These are phyloP conservation scores for Phytophthora litchii DNA, from an alignment of 352 stramenopile species.

Conservation along the genomic window DNA sequence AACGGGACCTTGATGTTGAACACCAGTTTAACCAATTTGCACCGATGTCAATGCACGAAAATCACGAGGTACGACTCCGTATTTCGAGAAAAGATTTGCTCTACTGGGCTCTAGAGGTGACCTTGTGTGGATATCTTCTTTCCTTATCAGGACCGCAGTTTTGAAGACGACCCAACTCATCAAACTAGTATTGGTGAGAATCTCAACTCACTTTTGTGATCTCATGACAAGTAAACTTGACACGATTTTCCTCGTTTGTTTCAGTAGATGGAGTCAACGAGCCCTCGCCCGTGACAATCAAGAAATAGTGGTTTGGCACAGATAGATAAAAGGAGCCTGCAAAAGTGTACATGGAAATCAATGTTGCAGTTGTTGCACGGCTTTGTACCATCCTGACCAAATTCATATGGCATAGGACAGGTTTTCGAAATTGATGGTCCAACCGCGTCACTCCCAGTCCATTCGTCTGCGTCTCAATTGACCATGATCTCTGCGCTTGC, in stretches of 20 bases:
- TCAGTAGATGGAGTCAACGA: conserved; percentile 30
- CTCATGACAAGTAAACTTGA: not conserved
- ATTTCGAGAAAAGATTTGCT: not conserved
- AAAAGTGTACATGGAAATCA: not conserved
- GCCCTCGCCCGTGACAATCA: conserved; percentile 50
- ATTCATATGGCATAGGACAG: conserved; percentile 6
- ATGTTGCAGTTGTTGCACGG: conserved; percentile 14
- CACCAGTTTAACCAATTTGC: conserved; percentile 37
- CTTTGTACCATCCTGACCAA: not conserved
- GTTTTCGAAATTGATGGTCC: conserved; percentile 25
- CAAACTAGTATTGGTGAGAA: conserved; percentile 15
- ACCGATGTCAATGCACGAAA: conserved; percentile 3
- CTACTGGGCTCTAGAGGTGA: no score
- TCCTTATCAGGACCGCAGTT: conserved; percentile 11
- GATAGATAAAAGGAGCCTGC: not conserved
- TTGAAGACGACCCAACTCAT: conserved; percentile 17
- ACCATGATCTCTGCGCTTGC: conserved; percentile 42
- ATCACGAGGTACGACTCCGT: conserved; percentile 16
- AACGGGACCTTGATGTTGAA: conserved; percentile 22
- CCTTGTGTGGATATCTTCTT: not conserved
- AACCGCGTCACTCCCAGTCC: conserved; percentile 15
- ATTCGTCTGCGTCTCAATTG: conserved; percentile 11
- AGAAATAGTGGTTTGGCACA: conserved; percentile 35
- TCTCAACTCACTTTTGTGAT: not conserved
- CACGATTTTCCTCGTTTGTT: not conserved